These are phyloP conservation scores for Flaveria linearis DNA, from an alignment of 129 eudicot species.

Conservation along the genomic window DNA sequence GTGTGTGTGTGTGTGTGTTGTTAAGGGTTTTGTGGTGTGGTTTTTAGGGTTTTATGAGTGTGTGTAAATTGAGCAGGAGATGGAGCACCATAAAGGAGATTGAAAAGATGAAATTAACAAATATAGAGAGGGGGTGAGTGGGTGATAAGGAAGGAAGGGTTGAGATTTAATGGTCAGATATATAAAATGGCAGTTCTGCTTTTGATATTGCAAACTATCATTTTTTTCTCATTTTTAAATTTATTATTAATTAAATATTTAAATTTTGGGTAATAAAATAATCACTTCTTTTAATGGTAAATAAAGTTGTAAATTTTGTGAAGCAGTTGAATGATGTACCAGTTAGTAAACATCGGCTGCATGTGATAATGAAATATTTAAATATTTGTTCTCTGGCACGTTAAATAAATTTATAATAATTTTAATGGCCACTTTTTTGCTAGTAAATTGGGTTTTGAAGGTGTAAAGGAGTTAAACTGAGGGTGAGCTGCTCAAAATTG, in stretches of 20 bases:
- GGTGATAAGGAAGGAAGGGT: conserved; percentile 99
- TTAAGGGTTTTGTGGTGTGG: conserved; percentile 41
- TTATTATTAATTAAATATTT: not conserved
- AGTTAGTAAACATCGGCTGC: not conserved
- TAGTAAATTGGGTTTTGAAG: too few relatives aligned
- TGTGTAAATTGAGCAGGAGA: conserved; percentile 23
- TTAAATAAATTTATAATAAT: not conserved
- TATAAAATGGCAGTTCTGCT: conserved; percentile 67
- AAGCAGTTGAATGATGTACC: too few relatives aligned
- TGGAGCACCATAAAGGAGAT: conserved; percentile 36
- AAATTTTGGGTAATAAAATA: not conserved
- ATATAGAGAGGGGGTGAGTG: conserved; percentile 42
- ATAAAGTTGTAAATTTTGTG: not conserved
- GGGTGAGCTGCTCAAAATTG: not conserved
- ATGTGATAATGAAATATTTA: not conserved
- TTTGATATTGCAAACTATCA: conserved; percentile 28
- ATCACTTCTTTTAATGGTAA: not conserved
- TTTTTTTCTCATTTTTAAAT: conserved; percentile 4
- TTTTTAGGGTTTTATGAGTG: conserved; percentile 33
- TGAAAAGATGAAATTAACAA: conserved; percentile 26
- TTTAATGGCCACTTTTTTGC: not conserved
- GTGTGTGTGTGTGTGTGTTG: not conserved
- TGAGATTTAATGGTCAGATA: conserved; percentile 89
- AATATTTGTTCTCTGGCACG: not conserved
- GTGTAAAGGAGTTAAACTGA: not conserved